Evolutionary conservation across 148 eudicot species (phyloP).

Genomic region (Fagopyrum tataricum): DNA sequence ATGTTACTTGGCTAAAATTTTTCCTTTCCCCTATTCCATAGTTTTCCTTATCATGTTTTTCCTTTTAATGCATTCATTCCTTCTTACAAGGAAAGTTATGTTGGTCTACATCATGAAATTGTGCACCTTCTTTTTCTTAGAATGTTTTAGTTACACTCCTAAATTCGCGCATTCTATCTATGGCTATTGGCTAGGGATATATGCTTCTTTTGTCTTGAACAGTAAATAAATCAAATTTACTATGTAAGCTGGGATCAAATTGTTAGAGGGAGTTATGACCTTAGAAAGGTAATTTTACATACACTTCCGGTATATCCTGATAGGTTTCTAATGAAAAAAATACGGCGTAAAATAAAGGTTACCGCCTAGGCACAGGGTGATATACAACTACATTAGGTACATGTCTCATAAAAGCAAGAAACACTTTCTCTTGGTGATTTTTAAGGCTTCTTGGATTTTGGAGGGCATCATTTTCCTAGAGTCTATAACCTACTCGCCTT

Average conservation of each 20-base stretch:
- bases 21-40: neutral
- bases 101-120: neutral
- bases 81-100: neutral
- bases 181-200: neutral
- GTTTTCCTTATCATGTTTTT: neutral
- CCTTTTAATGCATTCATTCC: neutral
- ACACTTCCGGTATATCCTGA: neutral
- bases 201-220: neutral
- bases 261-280: neutral
- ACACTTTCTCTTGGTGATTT: neutral
- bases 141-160: neutral
- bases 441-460: neutral
- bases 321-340: neutral
- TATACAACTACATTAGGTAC: neutral
- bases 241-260: neutral
- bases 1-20: neutral
- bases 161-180: neutral
- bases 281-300: neutral
- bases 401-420: neutral
- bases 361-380: neutral
- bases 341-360: neutral
- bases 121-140: neutral
- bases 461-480: neutral
- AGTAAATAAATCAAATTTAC: neutral
- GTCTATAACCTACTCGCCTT: neutral